phyloP scores from a whole-genome alignment of 106 monocot species.

The Dactylorhiza incarnata region DNA sequence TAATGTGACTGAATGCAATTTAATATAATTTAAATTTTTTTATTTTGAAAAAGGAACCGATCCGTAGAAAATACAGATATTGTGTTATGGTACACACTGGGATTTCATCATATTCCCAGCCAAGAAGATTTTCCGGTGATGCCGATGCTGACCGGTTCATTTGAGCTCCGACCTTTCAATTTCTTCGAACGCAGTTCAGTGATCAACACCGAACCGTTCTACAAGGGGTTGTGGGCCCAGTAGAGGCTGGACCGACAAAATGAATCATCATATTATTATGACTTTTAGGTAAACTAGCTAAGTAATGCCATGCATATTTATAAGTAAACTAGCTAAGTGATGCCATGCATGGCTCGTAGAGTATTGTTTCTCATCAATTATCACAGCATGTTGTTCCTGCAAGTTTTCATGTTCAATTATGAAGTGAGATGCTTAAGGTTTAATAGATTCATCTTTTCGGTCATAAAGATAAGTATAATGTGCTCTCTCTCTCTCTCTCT shows the following conservation, averaged over 20 bases:
- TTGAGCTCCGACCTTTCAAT: conserved; percentile 66
- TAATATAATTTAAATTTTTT: neutral
- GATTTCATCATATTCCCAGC: conserved; percentile 49
- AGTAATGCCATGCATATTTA: too few relatives aligned
- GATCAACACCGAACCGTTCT: conserved; percentile 21
- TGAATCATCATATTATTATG: neutral
- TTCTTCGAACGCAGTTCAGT: conserved; percentile 74
- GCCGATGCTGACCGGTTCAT: conserved; percentile 39
- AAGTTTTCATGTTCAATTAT: too few relatives aligned
- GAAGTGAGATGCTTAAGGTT: too few relatives aligned
- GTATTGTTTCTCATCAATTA: too few relatives aligned
- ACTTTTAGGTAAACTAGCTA: too few relatives aligned
- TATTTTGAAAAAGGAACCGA: conserved; percentile 27
- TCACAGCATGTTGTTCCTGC: too few relatives aligned
- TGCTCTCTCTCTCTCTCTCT: too few relatives aligned
- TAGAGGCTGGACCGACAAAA: neutral
- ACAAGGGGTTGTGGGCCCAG: neutral
- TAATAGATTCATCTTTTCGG: too few relatives aligned
- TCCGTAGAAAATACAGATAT: conserved; percentile 47
- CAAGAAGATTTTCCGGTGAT: conserved; percentile 61
- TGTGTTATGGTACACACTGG: conserved; percentile 58
- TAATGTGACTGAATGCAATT: neutral
- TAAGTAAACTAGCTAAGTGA: too few relatives aligned
- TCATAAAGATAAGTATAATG: too few relatives aligned
- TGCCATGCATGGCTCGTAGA: too few relatives aligned